Conservation (phyloP, 768 basidiomycete genomes). For the Daedaleopsis sinensis region DNA sequence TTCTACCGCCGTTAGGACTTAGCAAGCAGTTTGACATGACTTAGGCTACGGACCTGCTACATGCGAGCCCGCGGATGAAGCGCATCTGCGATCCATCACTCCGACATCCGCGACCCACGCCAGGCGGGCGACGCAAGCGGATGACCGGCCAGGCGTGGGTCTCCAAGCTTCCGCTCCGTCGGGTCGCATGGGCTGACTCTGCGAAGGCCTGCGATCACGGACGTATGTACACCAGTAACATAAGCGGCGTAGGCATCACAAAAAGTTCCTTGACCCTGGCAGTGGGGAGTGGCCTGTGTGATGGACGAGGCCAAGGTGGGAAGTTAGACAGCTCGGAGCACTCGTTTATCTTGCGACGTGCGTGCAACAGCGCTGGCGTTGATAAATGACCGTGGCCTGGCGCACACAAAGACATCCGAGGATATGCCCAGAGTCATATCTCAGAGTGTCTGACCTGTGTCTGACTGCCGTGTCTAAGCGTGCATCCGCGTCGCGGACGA, state of each 20-base stretch:
- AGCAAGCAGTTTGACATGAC: slow-evolving; percentile 6
- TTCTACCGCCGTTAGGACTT: background rate
- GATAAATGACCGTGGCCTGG: background rate
- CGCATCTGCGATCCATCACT: slow-evolving; percentile 11
- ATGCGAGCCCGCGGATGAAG: background rate
- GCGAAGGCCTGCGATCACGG: slow-evolving; percentile 4
- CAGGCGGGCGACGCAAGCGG: background rate
- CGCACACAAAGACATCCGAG: background rate
- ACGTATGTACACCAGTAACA: background rate
- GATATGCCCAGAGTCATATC: background rate
- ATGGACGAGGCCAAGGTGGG: background rate
- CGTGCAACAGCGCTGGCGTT: background rate
- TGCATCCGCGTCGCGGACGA: too few relatives aligned
- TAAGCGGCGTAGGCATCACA: background rate
- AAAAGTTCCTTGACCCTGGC: background rate
- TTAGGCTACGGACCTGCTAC: slow-evolving; percentile 6
- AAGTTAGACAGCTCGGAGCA: background rate
- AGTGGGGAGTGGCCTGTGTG: background rate
- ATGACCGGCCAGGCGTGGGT: background rate
- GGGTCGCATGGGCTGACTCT: slow-evolving; percentile 3
- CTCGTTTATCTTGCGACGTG: background rate
- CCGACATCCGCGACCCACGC: background rate
- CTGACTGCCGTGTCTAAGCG: too few relatives aligned
- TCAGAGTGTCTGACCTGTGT: background rate
- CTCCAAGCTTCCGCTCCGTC: background rate